Conservation (phyloP, 129 eudicot genomes). For the Ambrosia trifida region DNA sequence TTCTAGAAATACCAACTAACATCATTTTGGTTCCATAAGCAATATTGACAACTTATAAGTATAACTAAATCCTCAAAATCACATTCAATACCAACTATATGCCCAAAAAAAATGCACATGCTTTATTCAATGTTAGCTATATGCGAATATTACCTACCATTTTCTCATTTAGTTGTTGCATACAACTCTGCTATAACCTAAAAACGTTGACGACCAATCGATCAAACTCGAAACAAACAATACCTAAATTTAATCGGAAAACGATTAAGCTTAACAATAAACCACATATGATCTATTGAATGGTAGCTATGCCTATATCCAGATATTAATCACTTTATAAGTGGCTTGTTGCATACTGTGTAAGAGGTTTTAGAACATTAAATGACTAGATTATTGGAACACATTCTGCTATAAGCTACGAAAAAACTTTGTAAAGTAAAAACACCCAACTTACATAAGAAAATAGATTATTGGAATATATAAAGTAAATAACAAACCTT, state of each 20-base stretch:
- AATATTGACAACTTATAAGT: neutral
- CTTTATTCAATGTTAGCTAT: neutral
- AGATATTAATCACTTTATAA: neutral
- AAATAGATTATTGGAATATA: neutral
- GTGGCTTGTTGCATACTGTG: neutral
- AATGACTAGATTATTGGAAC: neutral
- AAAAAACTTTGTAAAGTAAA: too few species aligned
- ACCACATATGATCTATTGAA: neutral
- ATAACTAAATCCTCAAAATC: neutral
- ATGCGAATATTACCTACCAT: too few species aligned
- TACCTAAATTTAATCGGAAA: too few species aligned
- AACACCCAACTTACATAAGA: too few species aligned
- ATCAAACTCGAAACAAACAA: too few species aligned
- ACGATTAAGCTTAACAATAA: too few species aligned
- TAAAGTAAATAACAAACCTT: slow-evolving; percentile 43
- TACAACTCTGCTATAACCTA: too few species aligned
- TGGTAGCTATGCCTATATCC: neutral
- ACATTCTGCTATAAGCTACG: neutral
- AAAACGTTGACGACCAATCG: too few species aligned
- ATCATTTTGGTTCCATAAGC: slow-evolving; percentile 10
- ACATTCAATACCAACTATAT: neutral
- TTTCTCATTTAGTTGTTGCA: too few species aligned
- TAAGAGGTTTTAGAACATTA: neutral
- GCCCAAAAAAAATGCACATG: neutral
- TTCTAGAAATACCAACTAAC: neutral